phyloP scores from a whole-genome alignment of 2,329 filamentous ascomycete genomes.

The Verticillium tricorpus region DNA sequence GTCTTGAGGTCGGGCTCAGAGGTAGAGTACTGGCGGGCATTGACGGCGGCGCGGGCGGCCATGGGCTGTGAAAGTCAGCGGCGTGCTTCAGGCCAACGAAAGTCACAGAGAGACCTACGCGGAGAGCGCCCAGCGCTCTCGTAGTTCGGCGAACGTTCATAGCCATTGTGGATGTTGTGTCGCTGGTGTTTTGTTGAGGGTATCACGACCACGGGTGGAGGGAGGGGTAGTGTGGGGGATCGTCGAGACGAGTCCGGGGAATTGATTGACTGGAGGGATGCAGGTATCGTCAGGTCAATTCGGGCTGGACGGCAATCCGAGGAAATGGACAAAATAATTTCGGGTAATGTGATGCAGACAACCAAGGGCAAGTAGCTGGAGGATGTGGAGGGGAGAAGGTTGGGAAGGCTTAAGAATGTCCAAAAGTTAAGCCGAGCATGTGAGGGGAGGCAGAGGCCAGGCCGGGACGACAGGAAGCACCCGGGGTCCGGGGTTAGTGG shows the following conservation, averaged over 20 bases:
- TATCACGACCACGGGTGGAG: not conserved
- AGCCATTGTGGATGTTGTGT: slow-evolving; percentile 48
- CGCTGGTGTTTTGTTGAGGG: not conserved
- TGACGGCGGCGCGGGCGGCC: slow-evolving; percentile 21
- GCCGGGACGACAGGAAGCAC: slow-evolving; percentile 6
- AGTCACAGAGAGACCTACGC: slow-evolving; percentile 41
- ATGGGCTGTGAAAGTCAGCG: slow-evolving; percentile 10
- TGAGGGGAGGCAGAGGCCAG: slow-evolving; percentile 1
- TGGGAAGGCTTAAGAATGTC: not conserved
- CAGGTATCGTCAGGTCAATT: not conserved
- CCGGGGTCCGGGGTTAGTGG: slow-evolving; percentile 8
- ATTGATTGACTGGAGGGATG: not conserved
- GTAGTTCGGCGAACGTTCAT: slow-evolving; percentile 58
- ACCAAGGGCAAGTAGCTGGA: not conserved
- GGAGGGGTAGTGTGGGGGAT: not conserved
- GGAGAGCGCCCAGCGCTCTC: slow-evolving; percentile 58
- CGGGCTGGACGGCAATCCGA: not conserved
- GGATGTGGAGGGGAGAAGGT: not conserved
- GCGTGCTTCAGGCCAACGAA: not conserved
- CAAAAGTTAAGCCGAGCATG: not conserved
- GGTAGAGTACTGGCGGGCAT: slow-evolving; percentile 54
- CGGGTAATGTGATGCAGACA: slow-evolving; percentile 3
- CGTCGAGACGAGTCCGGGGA: not conserved
- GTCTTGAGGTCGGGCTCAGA: slow-evolving; percentile 87
- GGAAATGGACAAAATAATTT: not conserved